These are phyloP conservation scores for Gynostemma pentaphyllum DNA, from an alignment of 306 rosid species.

Conservation along the genomic window DNA sequence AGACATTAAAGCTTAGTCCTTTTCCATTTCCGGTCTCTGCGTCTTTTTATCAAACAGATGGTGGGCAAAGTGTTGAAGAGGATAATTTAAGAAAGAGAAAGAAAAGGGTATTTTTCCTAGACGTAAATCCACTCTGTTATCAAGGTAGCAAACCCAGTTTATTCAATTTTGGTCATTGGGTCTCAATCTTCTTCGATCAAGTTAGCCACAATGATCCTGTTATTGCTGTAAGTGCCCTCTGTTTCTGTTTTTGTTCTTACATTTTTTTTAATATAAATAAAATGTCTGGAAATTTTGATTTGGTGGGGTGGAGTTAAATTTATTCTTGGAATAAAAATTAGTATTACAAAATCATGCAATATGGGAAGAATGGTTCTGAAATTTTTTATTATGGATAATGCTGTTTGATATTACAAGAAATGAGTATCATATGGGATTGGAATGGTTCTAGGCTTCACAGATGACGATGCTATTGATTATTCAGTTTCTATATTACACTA, in stretches of 20 bases:
- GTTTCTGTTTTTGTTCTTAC: neutral
- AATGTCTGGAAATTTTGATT: neutral
- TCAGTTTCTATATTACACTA: no score
- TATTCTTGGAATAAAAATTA: no score
- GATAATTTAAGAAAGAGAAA: slow-evolving; percentile 25
- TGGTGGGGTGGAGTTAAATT: neutral
- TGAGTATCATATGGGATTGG: neutral
- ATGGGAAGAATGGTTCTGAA: no score
- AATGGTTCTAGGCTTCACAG: neutral
- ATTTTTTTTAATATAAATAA: neutral
- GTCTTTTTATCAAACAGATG: slow-evolving; percentile 19
- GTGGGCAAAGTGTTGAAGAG: slow-evolving; percentile 11
- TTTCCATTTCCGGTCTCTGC: slow-evolving; percentile 10
- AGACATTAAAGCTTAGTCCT: slow-evolving; percentile 15
- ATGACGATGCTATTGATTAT: neutral
- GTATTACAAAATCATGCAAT: no score
- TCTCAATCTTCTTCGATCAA: slow-evolving; percentile 47
- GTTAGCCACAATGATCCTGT: slow-evolving; percentile 62
- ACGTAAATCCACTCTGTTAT: slow-evolving; percentile 76
- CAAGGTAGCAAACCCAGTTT: slow-evolving; percentile 60
- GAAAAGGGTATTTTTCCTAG: slow-evolving; percentile 67
- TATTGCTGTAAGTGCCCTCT: slow-evolving; percentile 43
- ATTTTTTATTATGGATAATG: neutral
- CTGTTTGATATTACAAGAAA: neutral
- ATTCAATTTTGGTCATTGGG: slow-evolving; percentile 55